These are phyloP conservation scores for Artomyces pyxidatus DNA, from an alignment of 768 basidiomycete species.

Conservation along the genomic window DNA sequence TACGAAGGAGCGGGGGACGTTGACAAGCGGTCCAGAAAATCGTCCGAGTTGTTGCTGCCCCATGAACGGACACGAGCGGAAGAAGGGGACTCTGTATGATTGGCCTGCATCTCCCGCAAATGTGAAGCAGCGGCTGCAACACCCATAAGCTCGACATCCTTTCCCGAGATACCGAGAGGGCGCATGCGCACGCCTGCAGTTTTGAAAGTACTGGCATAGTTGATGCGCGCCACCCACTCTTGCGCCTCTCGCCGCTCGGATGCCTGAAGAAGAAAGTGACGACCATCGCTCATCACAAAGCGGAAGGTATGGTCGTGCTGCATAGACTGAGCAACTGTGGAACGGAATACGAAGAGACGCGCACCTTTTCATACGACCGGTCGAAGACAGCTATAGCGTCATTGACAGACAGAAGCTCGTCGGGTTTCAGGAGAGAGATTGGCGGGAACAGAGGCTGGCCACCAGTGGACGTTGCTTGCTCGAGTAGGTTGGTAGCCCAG, in stretches of 20 bases:
- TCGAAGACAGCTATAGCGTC: conserved; percentile 79
- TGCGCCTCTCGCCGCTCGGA: conserved; percentile 64
- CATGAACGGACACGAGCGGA: conserved; percentile 26
- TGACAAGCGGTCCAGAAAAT: conserved; percentile 7
- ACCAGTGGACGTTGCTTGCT: conserved; percentile 30
- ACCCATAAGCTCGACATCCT: conserved; percentile 70
- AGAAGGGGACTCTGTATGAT: conserved; percentile 17
- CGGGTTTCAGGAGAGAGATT: conserved; percentile 54
- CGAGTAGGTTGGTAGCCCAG: conserved; percentile 41
- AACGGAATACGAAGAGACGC: conserved; percentile 12
- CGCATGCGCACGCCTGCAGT: conserved; percentile 78
- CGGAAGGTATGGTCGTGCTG: conserved; percentile 54
- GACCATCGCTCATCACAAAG: conserved; percentile 65
- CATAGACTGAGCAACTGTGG: neutral
- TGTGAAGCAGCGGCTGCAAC: conserved; percentile 83
- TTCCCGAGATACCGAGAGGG: conserved; percentile 55
- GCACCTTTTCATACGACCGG: conserved; percentile 66
- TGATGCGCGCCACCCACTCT: conserved; percentile 86
- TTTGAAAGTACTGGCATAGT: conserved; percentile 92
- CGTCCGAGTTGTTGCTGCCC: conserved; percentile 25
- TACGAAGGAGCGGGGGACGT: conserved; percentile 1
- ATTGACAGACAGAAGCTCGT: conserved; percentile 75
- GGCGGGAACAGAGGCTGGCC: conserved; percentile 31
- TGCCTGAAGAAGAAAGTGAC: conserved; percentile 77
- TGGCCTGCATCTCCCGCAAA: conserved; percentile 55